Evolutionary conservation across 768 basidiomycete genomes (phyloP), one percentile per base, ranked within the genome.

Genomic region (Chalciporus chontae): DNA sequence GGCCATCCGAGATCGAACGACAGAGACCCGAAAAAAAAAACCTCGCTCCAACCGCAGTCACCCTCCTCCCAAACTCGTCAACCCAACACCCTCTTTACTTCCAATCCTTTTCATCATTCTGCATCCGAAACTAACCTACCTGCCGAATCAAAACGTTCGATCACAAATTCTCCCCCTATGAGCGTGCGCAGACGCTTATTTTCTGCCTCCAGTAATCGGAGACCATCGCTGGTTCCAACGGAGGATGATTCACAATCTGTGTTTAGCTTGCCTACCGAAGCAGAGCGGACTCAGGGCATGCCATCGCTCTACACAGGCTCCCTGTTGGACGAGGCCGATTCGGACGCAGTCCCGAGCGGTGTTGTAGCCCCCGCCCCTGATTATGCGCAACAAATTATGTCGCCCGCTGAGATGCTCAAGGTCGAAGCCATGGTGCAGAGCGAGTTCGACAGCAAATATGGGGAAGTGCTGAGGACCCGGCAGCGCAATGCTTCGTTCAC

Each of bases 351-450:
- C n/a, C 71, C 73, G 6, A 61, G 53, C 39, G 75, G 73, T 50
- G 72, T 73, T 41, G 52, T 54, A 5, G 47, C 51, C 13, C 59
- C 60, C 8, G 52, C 56, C 4, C 55, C 66, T 14, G 83, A 84
- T 24, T 82, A 83, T 63, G 72, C 69, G 5, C 81, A 84, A 60
- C 77, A 77, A 36, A 87, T 86, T 52, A 76, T 86, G 76, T 80
- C 83, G 14, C 79, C 81, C 19, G 82, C 80, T 15, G 81, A 85
- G 48, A 75, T 85, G 71, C 74, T 80, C 18, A 73, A 75, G 63
- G 67, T 86, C 9, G 84, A 85, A 58, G 80, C 77, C 38, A 72
- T 75, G 51, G 56, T 64, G 58, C 77, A 51, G 40, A 65, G 56
- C 62, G 77, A 62, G 60, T 58, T 58, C 36, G 54, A 58, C 10